phyloP scores from a whole-genome alignment of 805 yeast species.

The Metschnikowia lunata region DNA sequence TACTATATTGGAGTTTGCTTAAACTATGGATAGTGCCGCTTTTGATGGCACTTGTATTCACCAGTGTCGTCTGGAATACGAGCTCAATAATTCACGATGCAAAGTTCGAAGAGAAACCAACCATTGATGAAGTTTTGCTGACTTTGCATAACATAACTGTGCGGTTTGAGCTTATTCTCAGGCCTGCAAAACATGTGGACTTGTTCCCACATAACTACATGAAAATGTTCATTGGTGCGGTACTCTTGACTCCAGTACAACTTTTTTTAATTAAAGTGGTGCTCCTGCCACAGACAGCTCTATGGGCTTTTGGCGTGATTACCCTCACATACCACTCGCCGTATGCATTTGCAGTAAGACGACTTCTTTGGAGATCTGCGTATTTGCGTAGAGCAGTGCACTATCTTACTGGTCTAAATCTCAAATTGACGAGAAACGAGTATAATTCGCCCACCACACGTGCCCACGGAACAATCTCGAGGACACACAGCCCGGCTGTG shows the following conservation, averaged over 20 bases:
- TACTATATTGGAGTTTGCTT: conserved; percentile 40
- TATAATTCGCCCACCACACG: conserved; percentile 1
- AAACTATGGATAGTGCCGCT: conserved; percentile 38
- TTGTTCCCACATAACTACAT: conserved; percentile 24
- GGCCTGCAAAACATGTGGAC: conserved; percentile 34
- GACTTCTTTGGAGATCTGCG: conserved; percentile 49
- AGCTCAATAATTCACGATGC: conserved; percentile 41
- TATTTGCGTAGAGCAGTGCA: conserved; percentile 35
- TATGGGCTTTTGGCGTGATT: conserved; percentile 36
- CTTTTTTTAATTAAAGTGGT: conserved; percentile 30
- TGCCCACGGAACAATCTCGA: conserved; percentile 14
- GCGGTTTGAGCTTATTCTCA: conserved; percentile 37
- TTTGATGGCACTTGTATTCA: conserved; percentile 30
- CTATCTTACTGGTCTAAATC: conserved; percentile 40
- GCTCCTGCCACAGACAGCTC: conserved; percentile 28
- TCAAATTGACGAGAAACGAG: conserved; percentile 14
- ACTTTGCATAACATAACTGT: conserved; percentile 43
- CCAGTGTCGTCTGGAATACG: conserved; percentile 43
- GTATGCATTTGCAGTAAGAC: conserved; percentile 42
- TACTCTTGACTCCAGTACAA: conserved; percentile 43
- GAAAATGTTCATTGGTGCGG: conserved; percentile 27
- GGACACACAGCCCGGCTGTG: conserved; percentile 11
- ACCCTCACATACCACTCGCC: conserved; percentile 45
- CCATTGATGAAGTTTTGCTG: conserved; percentile 49
- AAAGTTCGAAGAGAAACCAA: conserved; percentile 43